Base-by-base conservation (phyloP, 2,329 filamentous ascomycete genomes). In the Trichoderma sp. region DNA sequence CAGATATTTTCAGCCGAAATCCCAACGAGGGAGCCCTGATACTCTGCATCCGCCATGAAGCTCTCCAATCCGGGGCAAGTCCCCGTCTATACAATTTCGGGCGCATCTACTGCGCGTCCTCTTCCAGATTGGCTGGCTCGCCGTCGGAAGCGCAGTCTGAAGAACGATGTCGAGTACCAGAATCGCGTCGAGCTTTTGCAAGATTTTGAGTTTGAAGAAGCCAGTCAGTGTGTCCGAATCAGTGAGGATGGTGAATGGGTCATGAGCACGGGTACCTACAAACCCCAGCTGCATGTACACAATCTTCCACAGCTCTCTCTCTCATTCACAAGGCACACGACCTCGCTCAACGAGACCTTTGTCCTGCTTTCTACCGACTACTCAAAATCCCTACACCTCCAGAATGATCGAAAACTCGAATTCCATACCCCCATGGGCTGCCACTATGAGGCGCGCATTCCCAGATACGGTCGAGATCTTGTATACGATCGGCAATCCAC, bases 171-270 rank as follows among this genome's bases (percentile, higher is more conserved):
- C 73, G 95, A 98, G 79, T 98, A 95, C 82, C 92, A 95, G 74
- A 97, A 94, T 81, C 92, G 96, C 75, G 91, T 99, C 76, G 96
- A 99, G 82, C 86, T 99, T 71, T 88, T 99, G 47, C 96, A 99
- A 78, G 96, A 99, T 79, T 99, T 99, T 81, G 95, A 97, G 79
- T 98, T 99, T 78, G 95, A 98, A 78, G 95, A 97, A 82, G 95
- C 97, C 53, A 97, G 94, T 79, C 90, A 91, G 76, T 98, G 95
- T 79, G 90, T 99, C 74, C 89, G 94, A 64, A 89, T 96, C 74
- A 97, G 93, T 77, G 95, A 97, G 72, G 96, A 99, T 88, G 95
- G 95, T 63, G 92, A 98, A 79, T 99, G 96, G 95, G 90, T 96
- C 53, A 96, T 98, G 93, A 97, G 93, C 78, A 97, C 95, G 67